phyloP scores from a whole-genome alignment of 306 rosid species.

The Abrus precatorius region DNA sequence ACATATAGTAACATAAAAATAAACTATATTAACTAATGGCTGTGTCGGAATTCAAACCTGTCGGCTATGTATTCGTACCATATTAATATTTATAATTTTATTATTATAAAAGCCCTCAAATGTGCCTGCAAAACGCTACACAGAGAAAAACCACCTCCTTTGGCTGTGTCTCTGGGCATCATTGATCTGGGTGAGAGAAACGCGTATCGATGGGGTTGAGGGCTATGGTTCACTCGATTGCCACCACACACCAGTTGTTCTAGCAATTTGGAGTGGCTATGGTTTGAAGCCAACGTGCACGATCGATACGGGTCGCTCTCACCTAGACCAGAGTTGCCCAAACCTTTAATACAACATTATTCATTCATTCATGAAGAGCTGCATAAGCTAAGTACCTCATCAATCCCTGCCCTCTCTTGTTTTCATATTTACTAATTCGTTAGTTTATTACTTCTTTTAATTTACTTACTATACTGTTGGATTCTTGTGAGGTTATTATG shows the following conservation, averaged over 20 bases:
- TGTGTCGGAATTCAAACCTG: too few species aligned
- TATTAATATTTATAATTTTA: too few species aligned
- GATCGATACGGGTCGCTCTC: slow-evolving; percentile 42
- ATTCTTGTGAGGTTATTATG: neutral
- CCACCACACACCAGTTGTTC: neutral
- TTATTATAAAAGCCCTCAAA: too few species aligned
- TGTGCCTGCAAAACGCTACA: too few species aligned
- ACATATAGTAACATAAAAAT: too few species aligned
- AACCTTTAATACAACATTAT: neutral
- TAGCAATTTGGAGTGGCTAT: neutral
- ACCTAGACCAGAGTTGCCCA: slow-evolving; percentile 23
- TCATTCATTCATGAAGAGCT: neutral
- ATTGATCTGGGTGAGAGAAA: slow-evolving; percentile 36
- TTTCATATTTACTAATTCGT: neutral
- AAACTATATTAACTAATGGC: too few species aligned
- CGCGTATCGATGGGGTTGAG: slow-evolving; percentile 2
- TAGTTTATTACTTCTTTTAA: neutral
- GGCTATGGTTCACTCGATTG: neutral
- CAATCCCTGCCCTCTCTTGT: neutral
- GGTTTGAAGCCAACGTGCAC: neutral
- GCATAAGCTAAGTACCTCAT: too few species aligned
- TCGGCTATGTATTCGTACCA: too few species aligned
- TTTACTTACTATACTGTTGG: neutral
- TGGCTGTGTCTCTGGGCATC: neutral
- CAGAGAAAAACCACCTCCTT: too few species aligned